These are phyloP conservation scores for Bisporella sp. DNA, from an alignment of 2,329 filamentous ascomycete species.

Conservation along the genomic window DNA sequence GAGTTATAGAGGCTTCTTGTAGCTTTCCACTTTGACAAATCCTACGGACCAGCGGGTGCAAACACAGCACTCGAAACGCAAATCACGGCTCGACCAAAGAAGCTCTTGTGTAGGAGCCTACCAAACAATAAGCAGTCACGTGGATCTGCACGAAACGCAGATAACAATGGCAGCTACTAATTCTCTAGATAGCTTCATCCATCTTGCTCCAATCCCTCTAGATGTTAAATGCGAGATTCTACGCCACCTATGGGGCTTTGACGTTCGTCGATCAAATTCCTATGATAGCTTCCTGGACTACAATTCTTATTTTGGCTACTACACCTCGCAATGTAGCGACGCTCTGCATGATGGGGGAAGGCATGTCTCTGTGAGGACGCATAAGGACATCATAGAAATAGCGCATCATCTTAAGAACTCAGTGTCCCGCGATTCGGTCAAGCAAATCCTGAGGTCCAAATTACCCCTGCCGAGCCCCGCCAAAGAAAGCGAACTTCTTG, in stretches of 20 bases:
- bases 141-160: not conserved
- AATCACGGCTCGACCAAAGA: too few species aligned
- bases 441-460: not conserved
- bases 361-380: constrained; percentile 1
- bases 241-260: constrained; percentile 1
- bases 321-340: constrained; percentile 6
- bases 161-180: not conserved
- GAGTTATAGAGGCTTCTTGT: too few species aligned
- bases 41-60: too few species aligned
- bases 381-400: constrained; percentile 5
- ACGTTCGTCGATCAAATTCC: not conserved
- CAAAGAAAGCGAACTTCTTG: constrained; percentile 1
- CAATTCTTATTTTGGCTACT: constrained; percentile 9
- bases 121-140: too few species aligned
- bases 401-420: not conserved
- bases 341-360: constrained; percentile 6
- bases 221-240: constrained; percentile 6
- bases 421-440: not conserved
- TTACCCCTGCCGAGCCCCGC: not conserved
- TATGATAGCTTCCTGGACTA: not conserved
- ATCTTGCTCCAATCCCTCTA: not conserved
- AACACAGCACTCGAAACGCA: too few species aligned
- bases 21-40: too few species aligned
- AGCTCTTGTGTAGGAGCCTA: too few species aligned
- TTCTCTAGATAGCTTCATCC: not conserved